Conservation (phyloP, 2,329 filamentous ascomycete species). For the Trichoderma koningii region DNA sequence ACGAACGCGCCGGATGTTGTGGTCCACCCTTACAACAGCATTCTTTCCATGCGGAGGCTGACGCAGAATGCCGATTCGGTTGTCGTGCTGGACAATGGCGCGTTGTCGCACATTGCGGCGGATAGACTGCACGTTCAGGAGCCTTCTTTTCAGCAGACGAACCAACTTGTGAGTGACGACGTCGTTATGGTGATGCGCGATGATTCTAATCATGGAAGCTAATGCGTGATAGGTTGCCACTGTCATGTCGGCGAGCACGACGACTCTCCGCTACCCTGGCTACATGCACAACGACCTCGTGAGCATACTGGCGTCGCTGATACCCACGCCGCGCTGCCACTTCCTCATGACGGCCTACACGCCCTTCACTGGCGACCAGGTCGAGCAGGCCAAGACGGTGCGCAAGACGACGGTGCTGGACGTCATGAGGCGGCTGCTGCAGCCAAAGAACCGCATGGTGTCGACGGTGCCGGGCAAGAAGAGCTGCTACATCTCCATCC, state of each 20-base stretch:
- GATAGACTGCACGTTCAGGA: conserved; percentile 93
- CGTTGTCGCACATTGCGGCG: conserved; percentile 88
- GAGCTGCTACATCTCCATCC: conserved; percentile 97
- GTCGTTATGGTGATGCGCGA: not conserved
- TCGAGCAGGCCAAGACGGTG: conserved; percentile 95
- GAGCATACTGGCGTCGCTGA: conserved; percentile 92
- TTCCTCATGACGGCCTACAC: conserved; percentile 99
- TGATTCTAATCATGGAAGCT: not conserved
- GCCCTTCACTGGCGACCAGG: conserved; percentile 92
- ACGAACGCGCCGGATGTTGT: conserved; percentile 87
- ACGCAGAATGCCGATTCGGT: conserved; percentile 98
- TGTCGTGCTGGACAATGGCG: conserved; percentile 94
- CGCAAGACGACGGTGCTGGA: conserved; percentile 97
- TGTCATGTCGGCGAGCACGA: conserved; percentile 98
- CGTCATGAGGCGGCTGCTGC: conserved; percentile 91
- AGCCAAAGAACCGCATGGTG: conserved; percentile 99
- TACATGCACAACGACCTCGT: conserved; percentile 99
- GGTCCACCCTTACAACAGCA: conserved; percentile 96
- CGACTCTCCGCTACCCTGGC: conserved; percentile 91
- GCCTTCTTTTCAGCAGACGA: conserved; percentile 95
- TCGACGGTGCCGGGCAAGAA: conserved; percentile 93
- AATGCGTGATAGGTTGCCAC: conserved; percentile 68
- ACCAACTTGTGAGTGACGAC: conserved; percentile 69
- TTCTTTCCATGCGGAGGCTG: conserved; percentile 85
- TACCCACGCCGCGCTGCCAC: conserved; percentile 94